Conservation (phyloP, 1,284 basidiomycete genomes). For the Boletellus deceptivus region DNA sequence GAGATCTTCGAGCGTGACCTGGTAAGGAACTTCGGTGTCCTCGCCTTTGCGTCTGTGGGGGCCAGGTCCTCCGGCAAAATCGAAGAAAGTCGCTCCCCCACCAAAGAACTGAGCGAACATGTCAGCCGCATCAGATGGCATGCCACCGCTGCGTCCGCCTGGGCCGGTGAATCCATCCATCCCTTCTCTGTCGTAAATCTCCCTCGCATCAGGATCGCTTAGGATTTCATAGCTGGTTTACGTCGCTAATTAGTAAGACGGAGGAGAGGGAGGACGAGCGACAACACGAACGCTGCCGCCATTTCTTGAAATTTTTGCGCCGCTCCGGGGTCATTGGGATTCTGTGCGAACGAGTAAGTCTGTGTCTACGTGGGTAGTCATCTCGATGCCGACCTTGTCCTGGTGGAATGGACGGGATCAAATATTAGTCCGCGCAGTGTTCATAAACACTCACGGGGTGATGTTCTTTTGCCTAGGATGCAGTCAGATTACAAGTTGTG, state of each 20-base stretch:
- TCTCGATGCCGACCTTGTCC: slow-evolving; percentile 56
- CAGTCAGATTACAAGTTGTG: slow-evolving; percentile 26
- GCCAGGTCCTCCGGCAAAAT: slow-evolving; percentile 46
- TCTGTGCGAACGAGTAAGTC: slow-evolving; percentile 40
- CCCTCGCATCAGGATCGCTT: slow-evolving; percentile 74
- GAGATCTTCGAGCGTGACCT: slow-evolving; percentile 88
- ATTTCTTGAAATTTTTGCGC: slow-evolving; percentile 86
- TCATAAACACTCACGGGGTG: slow-evolving; percentile 71
- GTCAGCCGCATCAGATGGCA: slow-evolving; percentile 67
- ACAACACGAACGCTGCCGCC: slow-evolving; percentile 69
- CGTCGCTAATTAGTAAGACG: slow-evolving; percentile 5
- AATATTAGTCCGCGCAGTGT: background rate
- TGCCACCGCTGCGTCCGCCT: slow-evolving; percentile 44
- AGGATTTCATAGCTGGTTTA: slow-evolving; percentile 78
- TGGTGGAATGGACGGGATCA: slow-evolving; percentile 26
- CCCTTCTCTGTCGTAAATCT: slow-evolving; percentile 80
- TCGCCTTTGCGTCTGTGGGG: slow-evolving; percentile 54
- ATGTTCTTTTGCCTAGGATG: slow-evolving; percentile 76
- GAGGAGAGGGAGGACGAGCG: background rate
- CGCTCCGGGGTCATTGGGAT: slow-evolving; percentile 75
- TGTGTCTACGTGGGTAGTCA: background rate
- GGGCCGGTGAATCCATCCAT: slow-evolving; percentile 60
- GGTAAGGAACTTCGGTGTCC: slow-evolving; percentile 78
- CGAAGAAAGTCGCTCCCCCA: slow-evolving; percentile 54
- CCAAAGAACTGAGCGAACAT: slow-evolving; percentile 81